Conservation (phyloP, 2,329 filamentous ascomycete species). For the Colletotrichum sp. region DNA sequence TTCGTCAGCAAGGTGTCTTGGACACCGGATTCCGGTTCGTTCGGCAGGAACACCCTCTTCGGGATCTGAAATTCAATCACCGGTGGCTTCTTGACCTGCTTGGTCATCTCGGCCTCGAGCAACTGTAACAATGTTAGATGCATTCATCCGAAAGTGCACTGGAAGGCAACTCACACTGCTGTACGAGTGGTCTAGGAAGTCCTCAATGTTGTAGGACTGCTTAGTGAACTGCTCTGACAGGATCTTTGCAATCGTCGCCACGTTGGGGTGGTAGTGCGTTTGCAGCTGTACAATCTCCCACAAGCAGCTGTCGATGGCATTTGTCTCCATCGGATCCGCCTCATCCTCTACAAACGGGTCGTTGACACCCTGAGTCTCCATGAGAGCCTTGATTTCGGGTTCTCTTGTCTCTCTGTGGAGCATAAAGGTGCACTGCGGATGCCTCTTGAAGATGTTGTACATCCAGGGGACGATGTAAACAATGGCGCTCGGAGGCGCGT, state of each 20-base stretch:
- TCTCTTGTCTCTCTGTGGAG: conserved; percentile 78
- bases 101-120: conserved; percentile 81
- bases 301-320: conserved; percentile 88
- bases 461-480: conserved; percentile 91
- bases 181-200: conserved; percentile 96
- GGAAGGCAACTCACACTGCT: conserved; percentile 63
- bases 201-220: conserved; percentile 91
- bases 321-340: conserved; percentile 81
- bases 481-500: conserved; percentile 87
- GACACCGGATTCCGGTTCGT: conserved; percentile 49
- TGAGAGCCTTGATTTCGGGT: conserved; percentile 57
- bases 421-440: conserved; percentile 95
- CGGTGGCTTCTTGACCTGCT: conserved; percentile 83
- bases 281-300: conserved; percentile 95
- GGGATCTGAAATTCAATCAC: conserved; percentile 95
- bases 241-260: conserved; percentile 91
- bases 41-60: conserved; percentile 74
- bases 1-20: conserved; percentile 63
- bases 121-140: conserved; percentile 59
- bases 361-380: conserved; percentile 63
- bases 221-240: conserved; percentile 98
- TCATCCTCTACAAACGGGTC: conserved; percentile 83
- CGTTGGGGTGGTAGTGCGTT: conserved; percentile 95
- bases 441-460: conserved; percentile 91
- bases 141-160: conserved; percentile 53